Evolutionary conservation across 1,284 basidiomycete genomes (phyloP), one percentile per base, ranked within the genome.

Genomic region (Sanghuangporus weigelae): DNA sequence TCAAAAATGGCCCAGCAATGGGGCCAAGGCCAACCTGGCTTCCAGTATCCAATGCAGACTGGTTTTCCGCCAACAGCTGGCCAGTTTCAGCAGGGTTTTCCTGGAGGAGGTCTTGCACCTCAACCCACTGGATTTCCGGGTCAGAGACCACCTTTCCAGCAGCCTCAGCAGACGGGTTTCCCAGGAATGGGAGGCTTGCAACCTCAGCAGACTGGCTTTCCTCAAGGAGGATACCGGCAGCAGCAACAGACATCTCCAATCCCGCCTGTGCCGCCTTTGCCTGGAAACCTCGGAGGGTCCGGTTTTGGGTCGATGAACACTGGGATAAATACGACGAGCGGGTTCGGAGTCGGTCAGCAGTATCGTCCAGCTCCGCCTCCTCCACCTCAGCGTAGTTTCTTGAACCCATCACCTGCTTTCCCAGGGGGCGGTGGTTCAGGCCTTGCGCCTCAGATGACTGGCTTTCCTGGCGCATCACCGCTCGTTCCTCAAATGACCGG

Each of bases 401-500:
- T 88, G 60, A 82, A 73, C 67, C 73, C 79, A 7, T 79, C 78
- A 7, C 83, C 19, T 80, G 77, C 8, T 69, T 78, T 57, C 72
- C 67, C 38, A 36, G 53, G 51, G 7, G 57, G 57, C 40, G 51
- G 51, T 36, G 55, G 56, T 31, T 46, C 72, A 7, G 77, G 79
- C 56, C 74, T 87, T 53, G 68, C 75, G 8, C 75, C 84, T 19
- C 85, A 89, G 70, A 77, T 77, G 11, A 86, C 86, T 7, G 86
- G 87, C 2, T 89, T 83, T 68, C 76, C 75, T 16, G 79, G 79
- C 35, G 75, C 77, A 10, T 59, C 69, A 48, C 81, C 85, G n/a
- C 79, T 94, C 55, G 78, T 89, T 8, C 81, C 91, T 16, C 93
- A 95, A 71, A 77, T 82, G 53, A 95, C 93, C 1, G 94, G 93